Conservation (phyloP, 208 protist species). For the Hexamita inflata region DNA sequence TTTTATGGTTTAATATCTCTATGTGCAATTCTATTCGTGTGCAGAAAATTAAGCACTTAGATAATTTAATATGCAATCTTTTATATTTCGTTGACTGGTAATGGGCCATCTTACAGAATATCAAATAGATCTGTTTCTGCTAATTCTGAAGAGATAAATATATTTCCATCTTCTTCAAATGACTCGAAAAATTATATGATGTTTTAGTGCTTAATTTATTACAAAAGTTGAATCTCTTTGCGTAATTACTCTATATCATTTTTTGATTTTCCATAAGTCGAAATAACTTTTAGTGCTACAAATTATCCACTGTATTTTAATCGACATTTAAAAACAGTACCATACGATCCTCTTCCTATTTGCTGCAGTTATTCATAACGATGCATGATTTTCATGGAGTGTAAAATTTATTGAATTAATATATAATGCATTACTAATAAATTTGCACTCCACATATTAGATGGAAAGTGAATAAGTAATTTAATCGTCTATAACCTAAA, state of each 20-base stretch:
- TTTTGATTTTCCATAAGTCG: slow-evolving; percentile 22
- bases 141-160: slow-evolving; percentile 4
- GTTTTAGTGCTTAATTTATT: slow-evolving; percentile 8
- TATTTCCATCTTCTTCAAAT: slow-evolving; percentile 21
- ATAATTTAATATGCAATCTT: not conserved
- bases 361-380: slow-evolving; percentile 1
- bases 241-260: not conserved
- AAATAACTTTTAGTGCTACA: slow-evolving; percentile 20
- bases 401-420: too few species aligned
- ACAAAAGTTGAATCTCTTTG: not conserved
- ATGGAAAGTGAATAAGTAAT: too few species aligned
- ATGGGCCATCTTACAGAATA: slow-evolving; percentile 1
- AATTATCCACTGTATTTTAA: slow-evolving; percentile 17
- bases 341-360: slow-evolving; percentile 20
- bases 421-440: too few species aligned
- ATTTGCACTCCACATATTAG: too few species aligned
- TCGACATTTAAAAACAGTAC: slow-evolving; percentile 17
- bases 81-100: not conserved
- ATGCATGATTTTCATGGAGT: too few species aligned
- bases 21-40: not conserved
- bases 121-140: slow-evolving; percentile 16
- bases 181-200: slow-evolving; percentile 20
- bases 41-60: not conserved
- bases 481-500: too few species aligned
- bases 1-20: slow-evolving; percentile 24